phyloP scores from a whole-genome alignment of 169 alveolate species.

The Cryptosporidium tyzzeri region DNA sequence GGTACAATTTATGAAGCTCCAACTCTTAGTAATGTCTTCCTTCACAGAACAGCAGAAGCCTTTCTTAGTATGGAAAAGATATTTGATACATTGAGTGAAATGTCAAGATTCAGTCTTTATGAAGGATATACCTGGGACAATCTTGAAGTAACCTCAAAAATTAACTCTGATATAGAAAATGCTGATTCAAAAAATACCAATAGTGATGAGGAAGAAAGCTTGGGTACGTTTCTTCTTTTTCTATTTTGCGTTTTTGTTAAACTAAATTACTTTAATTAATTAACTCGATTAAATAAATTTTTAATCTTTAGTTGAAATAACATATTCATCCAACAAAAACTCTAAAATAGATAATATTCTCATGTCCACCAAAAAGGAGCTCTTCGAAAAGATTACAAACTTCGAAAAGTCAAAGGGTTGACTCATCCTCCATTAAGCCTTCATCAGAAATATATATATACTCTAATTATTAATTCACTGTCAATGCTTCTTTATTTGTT shows the following conservation, averaged over 20 bases:
- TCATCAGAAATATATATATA: neutral
- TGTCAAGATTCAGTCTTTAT: constrained; percentile 59
- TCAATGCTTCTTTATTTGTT: neutral
- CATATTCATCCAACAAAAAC: neutral
- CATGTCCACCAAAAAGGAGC: constrained; percentile 29
- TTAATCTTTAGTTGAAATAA: constrained; percentile 28
- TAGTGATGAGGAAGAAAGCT: constrained; percentile 1
- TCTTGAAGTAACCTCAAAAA: neutral
- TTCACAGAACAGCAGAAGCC: constrained; percentile 68
- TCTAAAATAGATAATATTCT: constrained; percentile 59
- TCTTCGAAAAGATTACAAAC: constrained; percentile 13
- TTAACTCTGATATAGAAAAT: neutral
- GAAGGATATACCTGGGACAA: constrained; percentile 65
- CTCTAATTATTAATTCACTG: no score
- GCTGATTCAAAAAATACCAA: neutral
- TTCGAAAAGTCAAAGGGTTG: neutral
- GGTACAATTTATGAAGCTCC: constrained; percentile 76
- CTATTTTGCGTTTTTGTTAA: neutral
- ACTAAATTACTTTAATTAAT: neutral
- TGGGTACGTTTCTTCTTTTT: constrained; percentile 31
- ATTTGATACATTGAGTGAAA: constrained; percentile 47
- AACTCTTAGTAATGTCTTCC: constrained; percentile 49
- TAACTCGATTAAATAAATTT: neutral
- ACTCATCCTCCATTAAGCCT: neutral
- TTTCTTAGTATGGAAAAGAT: constrained; percentile 40